Base-by-base conservation (phyloP, 345 rosid species). In the Populus ilicifolia region DNA sequence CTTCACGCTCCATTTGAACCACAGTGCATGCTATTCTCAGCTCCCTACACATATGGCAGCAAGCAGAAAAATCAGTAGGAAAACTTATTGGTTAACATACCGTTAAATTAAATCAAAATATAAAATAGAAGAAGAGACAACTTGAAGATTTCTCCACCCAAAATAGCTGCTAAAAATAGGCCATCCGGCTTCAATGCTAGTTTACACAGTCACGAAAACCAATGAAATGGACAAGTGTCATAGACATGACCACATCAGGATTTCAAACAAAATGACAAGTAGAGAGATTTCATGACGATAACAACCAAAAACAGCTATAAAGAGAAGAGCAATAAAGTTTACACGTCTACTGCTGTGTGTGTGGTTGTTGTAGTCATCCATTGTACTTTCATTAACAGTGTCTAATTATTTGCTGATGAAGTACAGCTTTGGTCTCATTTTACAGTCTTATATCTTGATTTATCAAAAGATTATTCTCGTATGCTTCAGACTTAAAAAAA, bases 1-100 rank as follows among this genome's bases (percentile, higher is more conserved):
- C 99, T 89, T 96, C 99, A 20, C 99, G 98, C 86, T 96, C 99
- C 93, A 93, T 91, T 85, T 96, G 99, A 52, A 98, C 97, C 78
- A 93, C 81, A 18, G 99, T 96, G 88, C 99, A 96, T 29, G 99
- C 98, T 89, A 92, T 90, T 83, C 99, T 89, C 74, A 96, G 80
- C 82, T 93, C 98, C 86, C 98, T 92, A 39, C n/a, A 61, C 20
- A 88, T 41, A 66, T 52, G 72, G 48, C 77, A 75, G 61, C 68
- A 71, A 59, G 36, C 35, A 39, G 43, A 54, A 59, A 65, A 44
- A 69, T 33, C 65, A 77, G 67, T 50, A 61, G 67, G 65, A 20
- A 69, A 35, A 70, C 16, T 41, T n/a, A 46, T 35, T 17, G 74
- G 39, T 23, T 44, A 59, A 67, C 48, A 62, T 46, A 11, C 39